Conservation (phyloP, 495 filamentous ascomycete species). For the Poronia punctata region DNA sequence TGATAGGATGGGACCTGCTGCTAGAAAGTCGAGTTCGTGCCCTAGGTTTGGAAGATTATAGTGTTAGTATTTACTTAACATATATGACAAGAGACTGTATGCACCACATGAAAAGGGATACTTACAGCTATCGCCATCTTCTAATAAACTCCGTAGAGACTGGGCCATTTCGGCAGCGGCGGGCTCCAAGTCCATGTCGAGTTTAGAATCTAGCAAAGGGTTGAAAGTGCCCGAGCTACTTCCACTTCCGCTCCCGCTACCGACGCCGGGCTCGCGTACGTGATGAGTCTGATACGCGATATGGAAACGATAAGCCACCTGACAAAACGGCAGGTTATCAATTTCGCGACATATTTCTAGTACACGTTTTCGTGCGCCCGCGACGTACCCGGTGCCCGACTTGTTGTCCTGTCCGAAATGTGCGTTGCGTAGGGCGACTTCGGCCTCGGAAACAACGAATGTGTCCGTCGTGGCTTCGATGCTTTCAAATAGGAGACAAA, state of each 20-base stretch:
- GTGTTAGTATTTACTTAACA: slow-evolving; percentile 12
- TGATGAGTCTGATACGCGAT: slow-evolving; percentile 45
- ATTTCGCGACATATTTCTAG: slow-evolving; percentile 35
- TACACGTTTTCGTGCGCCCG: slow-evolving; percentile 1
- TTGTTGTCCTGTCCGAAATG: slow-evolving; percentile 21
- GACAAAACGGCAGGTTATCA: slow-evolving; percentile 46
- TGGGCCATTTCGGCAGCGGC: slow-evolving; percentile 36
- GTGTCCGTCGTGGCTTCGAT: slow-evolving; percentile 44
- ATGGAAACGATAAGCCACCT: slow-evolving; percentile 48
- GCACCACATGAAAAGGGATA: slow-evolving; percentile 3
- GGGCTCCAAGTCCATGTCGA: slow-evolving; percentile 32
- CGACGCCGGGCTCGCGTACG: slow-evolving; percentile 28
- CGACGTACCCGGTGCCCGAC: slow-evolving; percentile 26
- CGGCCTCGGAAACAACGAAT: slow-evolving; percentile 42
- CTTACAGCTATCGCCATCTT: slow-evolving; percentile 34
- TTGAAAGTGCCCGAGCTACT: slow-evolving; percentile 28
- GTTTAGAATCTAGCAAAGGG: slow-evolving; percentile 31
- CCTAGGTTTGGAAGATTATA: slow-evolving; percentile 21
- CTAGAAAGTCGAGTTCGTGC: slow-evolving; percentile 40
- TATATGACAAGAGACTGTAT: too few species aligned
- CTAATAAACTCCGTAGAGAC: slow-evolving; percentile 31
- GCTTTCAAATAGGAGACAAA: slow-evolving; percentile 47
- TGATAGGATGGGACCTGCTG: slow-evolving; percentile 36
- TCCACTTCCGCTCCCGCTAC: neutral
- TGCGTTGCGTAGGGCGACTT: slow-evolving; percentile 31